Evolutionary conservation across 768 basidiomycete genomes (phyloP), one percentile per base, ranked within the genome.

Genomic region (Scleroderma bovista): DNA sequence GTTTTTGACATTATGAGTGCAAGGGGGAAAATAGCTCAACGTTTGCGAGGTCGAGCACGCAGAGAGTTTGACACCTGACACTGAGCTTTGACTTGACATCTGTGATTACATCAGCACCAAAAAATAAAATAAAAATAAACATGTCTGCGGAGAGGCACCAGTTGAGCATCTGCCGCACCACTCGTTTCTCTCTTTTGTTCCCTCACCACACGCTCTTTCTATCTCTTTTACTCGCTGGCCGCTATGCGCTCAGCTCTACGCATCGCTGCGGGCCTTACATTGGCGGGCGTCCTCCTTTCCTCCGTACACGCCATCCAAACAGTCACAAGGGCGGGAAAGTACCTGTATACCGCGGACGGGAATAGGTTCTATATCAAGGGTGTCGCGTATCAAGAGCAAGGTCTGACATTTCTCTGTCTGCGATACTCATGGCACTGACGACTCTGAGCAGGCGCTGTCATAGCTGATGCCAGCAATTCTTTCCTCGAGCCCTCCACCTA

Each of bases 361-460:
- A 82, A 63, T 34, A 71, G 93, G 47, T 95, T 94, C 70, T 93
- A 83, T 69, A 86, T 96, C 70, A 91, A 89, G 67, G 90, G 89
- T 47, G 69, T 92, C 48, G 87, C 88, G 11, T 93, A 93, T 67
- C 89, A 92, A 64, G 74, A 79, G 52, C 88, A 92, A 69, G 91
- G 93, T 81, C 50, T 45, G 66, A 52, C 3, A 26, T 17, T 8
- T 6, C 5, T 41, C 0, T 12, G 3, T 45, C 26, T 24, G 50
- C 20, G 37, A 9, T 19, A 22, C 19, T 16, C 15, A 11, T 53
- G 16, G 39, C 31, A 12, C 49, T 37, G 37, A 53, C n/a, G 11
- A 22, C 10, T 44, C 24, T 48, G 6, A 49, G 34, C 32, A 75
- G 75, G 74, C 52, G 54, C 50, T 32, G 59, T 68, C 33, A 64